Evolutionary conservation across 768 basidiomycete genomes (phyloP).

Genomic region (Clitopilus hobsonii): DNA sequence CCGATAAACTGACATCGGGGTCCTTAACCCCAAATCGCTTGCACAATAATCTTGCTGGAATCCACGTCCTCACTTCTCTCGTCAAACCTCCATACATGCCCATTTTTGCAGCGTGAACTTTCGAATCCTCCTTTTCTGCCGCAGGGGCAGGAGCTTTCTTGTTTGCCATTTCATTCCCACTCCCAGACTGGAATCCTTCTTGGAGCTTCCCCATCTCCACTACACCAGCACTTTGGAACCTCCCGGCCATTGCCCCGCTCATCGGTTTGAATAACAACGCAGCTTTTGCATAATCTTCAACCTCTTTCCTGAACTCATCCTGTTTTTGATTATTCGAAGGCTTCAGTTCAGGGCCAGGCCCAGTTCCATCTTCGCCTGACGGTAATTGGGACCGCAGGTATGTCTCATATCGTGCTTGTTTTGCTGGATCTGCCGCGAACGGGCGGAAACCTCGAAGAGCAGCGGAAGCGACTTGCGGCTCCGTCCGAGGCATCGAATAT

Average conservation of each 20-base stretch:
- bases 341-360: slow-evolving; percentile 43
- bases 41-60: slow-evolving; percentile 81
- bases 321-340: slow-evolving; percentile 53
- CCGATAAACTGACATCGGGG: slow-evolving; percentile 39
- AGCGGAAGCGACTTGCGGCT: slow-evolving; percentile 78
- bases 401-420: slow-evolving; percentile 80
- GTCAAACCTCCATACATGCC: slow-evolving; percentile 93
- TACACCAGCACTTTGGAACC: slow-evolving; percentile 82
- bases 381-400: slow-evolving; percentile 68
- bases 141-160: slow-evolving; percentile 32
- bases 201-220: slow-evolving; percentile 59
- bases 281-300: slow-evolving; percentile 81
- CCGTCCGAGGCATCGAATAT: slow-evolving; percentile 46
- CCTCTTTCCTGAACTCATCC: slow-evolving; percentile 76
- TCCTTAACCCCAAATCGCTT: slow-evolving; percentile 93
- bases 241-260: slow-evolving; percentile 85
- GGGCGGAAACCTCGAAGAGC: slow-evolving; percentile 90
- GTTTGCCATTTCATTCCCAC: slow-evolving; percentile 28
- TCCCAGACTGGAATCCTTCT: slow-evolving; percentile 67
- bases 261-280: slow-evolving; percentile 91
- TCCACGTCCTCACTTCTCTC: slow-evolving; percentile 68
- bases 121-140: slow-evolving; percentile 49
- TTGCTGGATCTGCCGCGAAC: slow-evolving; percentile 67
- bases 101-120: slow-evolving; percentile 72
- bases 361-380: slow-evolving; percentile 15